A percentile compares a stretch with the other conserved stretches of the same genome.
phyloP scores from a whole-genome alignment of 139 green algal species.

The Haematococcus lacustris region DNA sequence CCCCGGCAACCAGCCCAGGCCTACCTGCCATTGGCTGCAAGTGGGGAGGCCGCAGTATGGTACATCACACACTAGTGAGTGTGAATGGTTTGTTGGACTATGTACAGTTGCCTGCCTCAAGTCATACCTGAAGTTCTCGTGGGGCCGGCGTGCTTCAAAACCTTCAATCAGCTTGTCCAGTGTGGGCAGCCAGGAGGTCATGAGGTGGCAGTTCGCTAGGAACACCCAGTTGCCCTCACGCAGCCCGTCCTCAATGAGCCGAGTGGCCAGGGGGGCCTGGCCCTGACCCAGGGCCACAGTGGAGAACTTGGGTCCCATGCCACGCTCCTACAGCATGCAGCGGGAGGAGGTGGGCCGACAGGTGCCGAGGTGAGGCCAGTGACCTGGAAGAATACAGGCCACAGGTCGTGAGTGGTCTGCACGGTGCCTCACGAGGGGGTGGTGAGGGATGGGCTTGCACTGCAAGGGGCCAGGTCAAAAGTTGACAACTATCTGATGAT shows the following conservation, averaged over 20 bases:
- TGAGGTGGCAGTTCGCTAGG: slow-evolving; percentile 87
- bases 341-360: too few species aligned
- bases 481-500: background rate
- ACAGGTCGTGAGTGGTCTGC: too few species aligned
- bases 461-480: background rate
- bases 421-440: too few species aligned
- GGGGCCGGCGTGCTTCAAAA: slow-evolving; percentile 50
- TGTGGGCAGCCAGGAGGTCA: slow-evolving; percentile 79
- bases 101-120: background rate
- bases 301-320: slow-evolving; percentile 53
- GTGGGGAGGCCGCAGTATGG: background rate
- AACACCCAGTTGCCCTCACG: slow-evolving; percentile 77
- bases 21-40: background rate
- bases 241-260: slow-evolving; percentile 68
- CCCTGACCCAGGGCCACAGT: slow-evolving; percentile 71
- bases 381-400: too few species aligned
- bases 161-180: slow-evolving; percentile 79
- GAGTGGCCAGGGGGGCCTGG: slow-evolving; percentile 21
- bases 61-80: background rate
- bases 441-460: background rate
- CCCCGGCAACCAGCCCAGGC: background rate
- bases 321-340: background rate
- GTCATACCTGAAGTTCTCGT: slow-evolving; percentile 59
- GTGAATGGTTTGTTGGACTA: background rate
- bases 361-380: too few species aligned